Evolutionary conservation across 495 filamentous ascomycete species (phyloP).

Genomic region (Pyrenula massariospora): DNA sequence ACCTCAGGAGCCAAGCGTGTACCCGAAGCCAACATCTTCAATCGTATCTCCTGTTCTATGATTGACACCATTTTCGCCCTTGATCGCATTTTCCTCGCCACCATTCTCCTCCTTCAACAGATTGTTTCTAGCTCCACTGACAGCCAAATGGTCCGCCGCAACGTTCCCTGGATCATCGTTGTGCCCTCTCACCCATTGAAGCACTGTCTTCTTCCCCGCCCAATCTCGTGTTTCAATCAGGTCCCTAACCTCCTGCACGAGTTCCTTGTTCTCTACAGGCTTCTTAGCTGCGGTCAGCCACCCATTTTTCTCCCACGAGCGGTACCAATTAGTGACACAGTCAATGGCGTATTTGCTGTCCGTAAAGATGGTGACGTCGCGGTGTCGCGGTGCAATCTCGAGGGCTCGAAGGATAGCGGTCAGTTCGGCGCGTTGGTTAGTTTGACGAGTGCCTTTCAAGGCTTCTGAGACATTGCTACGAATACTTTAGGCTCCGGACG

Average conservation of each 20-base stretch:
- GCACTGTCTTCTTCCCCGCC: constrained; percentile 49
- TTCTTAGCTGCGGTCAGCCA: constrained; percentile 64
- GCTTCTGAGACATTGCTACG: constrained; percentile 78
- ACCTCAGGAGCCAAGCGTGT: no score
- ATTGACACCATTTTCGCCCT: background rate
- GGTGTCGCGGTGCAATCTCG: constrained; percentile 55
- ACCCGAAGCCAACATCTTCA: background rate
- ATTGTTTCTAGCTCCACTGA: constrained; percentile 33
- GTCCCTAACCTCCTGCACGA: constrained; percentile 60
- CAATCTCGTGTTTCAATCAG: constrained; percentile 60
- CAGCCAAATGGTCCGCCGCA: constrained; percentile 71
- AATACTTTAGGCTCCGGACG: constrained; percentile 12
- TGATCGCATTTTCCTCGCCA: background rate
- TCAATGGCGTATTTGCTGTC: constrained; percentile 84
- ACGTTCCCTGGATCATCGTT: constrained; percentile 55
- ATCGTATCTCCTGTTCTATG: no score
- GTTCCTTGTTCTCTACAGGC: constrained; percentile 73
- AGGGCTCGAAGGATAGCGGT: constrained; percentile 78
- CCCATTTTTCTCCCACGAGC: constrained; percentile 63
- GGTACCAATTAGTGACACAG: constrained; percentile 78
- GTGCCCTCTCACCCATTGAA: constrained; percentile 87
- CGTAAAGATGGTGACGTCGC: constrained; percentile 57
- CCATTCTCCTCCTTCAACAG: background rate
- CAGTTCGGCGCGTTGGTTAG: constrained; percentile 90
- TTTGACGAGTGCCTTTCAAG: constrained; percentile 62